Evolutionary conservation across 2,329 filamentous ascomycete genomes (phyloP), one percentile per base, ranked within the genome.

Genomic region (Aspergillus sp.): DNA sequence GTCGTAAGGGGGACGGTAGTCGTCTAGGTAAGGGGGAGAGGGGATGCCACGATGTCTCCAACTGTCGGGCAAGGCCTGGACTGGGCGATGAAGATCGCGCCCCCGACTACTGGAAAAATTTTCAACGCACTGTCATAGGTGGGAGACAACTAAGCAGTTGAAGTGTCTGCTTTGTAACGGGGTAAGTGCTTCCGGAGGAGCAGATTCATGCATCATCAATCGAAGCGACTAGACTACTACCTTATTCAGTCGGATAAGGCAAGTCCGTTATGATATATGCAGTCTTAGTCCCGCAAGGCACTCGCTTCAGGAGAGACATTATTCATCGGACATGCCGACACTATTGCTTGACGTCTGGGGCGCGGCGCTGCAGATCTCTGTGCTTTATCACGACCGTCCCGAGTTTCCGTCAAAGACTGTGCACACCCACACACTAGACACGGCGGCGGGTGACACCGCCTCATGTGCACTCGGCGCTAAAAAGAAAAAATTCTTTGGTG

Each of bases 391-490:
- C 41, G 39, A 43, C 21, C 45, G 13, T 28, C 21, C 45, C 21
- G 13, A 49, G 13, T 49, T 36, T 36, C 12, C 32, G 32, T 50
- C 47, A 25, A 30, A 30, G 28, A 30, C 28, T 30, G 10, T 30
- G 28, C 28, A 30, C 28, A 30, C 10, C 28, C 28, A 30, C 28
- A 17, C 45, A 15, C 32, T 13, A 36, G 32, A 5, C 32, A 36
- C 32, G 32, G 23, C 45, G 19, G 13, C 45, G 19, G 13, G 32
- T 51, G 45, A 43, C 57, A 55, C 43, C 41, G 51, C 57, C 57
- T 41, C 45, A 58, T 51, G 25, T 38, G 43, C 19, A 57, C 25
- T 3, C 47, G 8, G 17, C 47, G 47, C 47, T 30, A 50, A 50
- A 19, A 32, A 50, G 6, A 15, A 36, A 13, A 36, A 36, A 13